Evolutionary conservation across 805 yeast genomes (phyloP), one percentile per base, ranked within the genome.

Genomic region (Jamesozyma gamospora): DNA sequence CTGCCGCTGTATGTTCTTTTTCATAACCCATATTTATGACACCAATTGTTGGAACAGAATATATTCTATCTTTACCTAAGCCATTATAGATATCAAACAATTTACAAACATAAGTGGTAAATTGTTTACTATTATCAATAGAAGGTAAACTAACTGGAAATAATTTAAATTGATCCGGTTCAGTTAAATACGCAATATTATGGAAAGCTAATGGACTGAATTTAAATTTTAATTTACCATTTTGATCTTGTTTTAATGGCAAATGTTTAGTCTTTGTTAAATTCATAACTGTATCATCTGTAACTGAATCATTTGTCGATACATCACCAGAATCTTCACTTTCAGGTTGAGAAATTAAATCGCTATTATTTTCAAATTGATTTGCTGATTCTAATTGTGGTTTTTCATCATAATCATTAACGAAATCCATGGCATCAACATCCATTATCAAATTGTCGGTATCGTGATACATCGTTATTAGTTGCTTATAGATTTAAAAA

Each of bases 1-100:
- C 60, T 1, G 58, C 58, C 13, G 52, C 48, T 8, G 53, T 53
- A 38, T 71, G 72, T 34, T 66, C 58, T 12, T 56, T 51, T 28
- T 50, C 53, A 5, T 56, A 58, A 33, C 52, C 48, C 25, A 60
- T 48, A 49, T 55, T 65, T 37, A 58, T 58, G 5, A 66, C 50
- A 14, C 71, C 71, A 24, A 66, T 58, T 0, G 67, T 61, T 11
- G 67, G 68, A 3, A 60, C 58, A 16, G 67, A 60, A 46, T 64
- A 72, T 21, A 60, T 46, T 37, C 63, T 63, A 41, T 70, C 65
- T n/a, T 65, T 63, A 14, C 74, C 69, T 19, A 74, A 47, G 2
- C 66, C 62, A 46, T 77, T 77, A 45, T 78, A 70, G 3, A 70
- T 62, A 44, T 73, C 72, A 55, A 71, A 82, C 12, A 75, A 49